Evolutionary conservation across 306 rosid genomes (phyloP).

Genomic region (Dalbergia cochinchinensis): DNA sequence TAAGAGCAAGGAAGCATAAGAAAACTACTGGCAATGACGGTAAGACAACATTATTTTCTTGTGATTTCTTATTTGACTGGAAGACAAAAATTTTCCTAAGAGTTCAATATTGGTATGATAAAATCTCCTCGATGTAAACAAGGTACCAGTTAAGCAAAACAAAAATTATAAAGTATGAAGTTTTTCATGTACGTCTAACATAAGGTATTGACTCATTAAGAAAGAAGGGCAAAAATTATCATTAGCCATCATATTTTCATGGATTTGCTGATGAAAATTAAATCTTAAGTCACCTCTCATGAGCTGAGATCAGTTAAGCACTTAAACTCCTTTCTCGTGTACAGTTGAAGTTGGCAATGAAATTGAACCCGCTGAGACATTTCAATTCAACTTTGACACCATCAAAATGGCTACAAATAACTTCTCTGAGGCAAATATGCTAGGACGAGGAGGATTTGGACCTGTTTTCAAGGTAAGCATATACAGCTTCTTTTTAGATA

Average conservation of each 20-base stretch:
- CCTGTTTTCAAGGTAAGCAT: slow-evolving; percentile 58
- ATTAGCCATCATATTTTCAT: not conserved
- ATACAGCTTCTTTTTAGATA: not conserved
- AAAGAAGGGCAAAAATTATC: not conserved
- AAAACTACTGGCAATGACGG: slow-evolving; percentile 1
- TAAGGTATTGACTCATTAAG: not conserved
- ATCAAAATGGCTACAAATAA: slow-evolving; percentile 53
- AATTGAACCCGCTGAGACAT: slow-evolving; percentile 41
- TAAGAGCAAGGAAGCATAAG: slow-evolving; percentile 42
- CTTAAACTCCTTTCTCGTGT: not conserved
- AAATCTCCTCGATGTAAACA: not conserved
- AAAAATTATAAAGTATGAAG: no score
- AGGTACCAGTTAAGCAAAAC: no score
- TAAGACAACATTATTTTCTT: slow-evolving; percentile 33
- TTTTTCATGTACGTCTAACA: not conserved
- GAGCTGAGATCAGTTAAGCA: not conserved
- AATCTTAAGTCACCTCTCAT: slow-evolving; percentile 10
- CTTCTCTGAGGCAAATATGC: slow-evolving; percentile 56
- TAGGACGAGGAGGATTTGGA: slow-evolving; percentile 70
- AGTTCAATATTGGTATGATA: not conserved
- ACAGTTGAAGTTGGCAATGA: slow-evolving; percentile 38
- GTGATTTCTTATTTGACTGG: not conserved
- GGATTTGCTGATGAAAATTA: not conserved
- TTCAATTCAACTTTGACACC: slow-evolving; percentile 50
- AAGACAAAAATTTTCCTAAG: not conserved